Evolutionary conservation across 495 filamentous ascomycete species (phyloP).

Genomic region (Penicillium desertorum): DNA sequence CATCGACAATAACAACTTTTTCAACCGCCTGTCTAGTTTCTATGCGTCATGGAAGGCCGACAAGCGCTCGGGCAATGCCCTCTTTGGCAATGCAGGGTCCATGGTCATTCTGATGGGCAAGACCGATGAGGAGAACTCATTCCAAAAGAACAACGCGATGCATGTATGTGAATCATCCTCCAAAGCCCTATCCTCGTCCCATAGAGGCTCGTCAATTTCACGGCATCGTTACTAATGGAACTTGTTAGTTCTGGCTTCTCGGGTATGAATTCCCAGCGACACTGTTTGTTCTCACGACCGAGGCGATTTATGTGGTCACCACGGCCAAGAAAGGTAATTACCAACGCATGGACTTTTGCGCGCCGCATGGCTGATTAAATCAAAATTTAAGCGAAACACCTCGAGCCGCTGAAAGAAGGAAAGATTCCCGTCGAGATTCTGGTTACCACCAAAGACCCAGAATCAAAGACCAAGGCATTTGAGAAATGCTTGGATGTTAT

Average conservation of each 20-base stretch:
- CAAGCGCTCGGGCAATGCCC: slow-evolving; percentile 71
- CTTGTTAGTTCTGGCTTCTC: slow-evolving; percentile 88
- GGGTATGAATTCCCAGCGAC: slow-evolving; percentile 99
- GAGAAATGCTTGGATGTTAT: slow-evolving; percentile 78
- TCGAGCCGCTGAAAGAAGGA: slow-evolving; percentile 88
- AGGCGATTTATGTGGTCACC: slow-evolving; percentile 84
- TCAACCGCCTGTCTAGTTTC: slow-evolving; percentile 84
- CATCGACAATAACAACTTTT: slow-evolving; percentile 89
- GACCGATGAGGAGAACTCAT: slow-evolving; percentile 78
- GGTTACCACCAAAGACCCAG: slow-evolving; percentile 83
- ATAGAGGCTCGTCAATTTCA: not conserved
- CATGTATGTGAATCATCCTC: slow-evolving; percentile 62
- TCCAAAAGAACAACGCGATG: slow-evolving; percentile 92
- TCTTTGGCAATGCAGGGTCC: slow-evolving; percentile 81
- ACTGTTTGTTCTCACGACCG: slow-evolving; percentile 84
- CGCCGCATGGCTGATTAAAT: slow-evolving; percentile 7
- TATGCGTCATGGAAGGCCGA: slow-evolving; percentile 91
- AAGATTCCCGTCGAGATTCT: slow-evolving; percentile 88
- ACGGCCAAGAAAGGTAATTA: slow-evolving; percentile 90
- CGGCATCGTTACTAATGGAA: slow-evolving; percentile 15
- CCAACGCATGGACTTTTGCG: not conserved
- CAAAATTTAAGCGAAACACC: slow-evolving; percentile 70
- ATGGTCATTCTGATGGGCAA: slow-evolving; percentile 92
- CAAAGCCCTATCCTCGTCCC: not conserved
- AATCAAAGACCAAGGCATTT: slow-evolving; percentile 84